A percentile compares a stretch with the other conserved stretches of the same genome.
phyloP scores from a whole-genome alignment of 2,329 filamentous ascomycete species.

The Fusarium sp. region DNA sequence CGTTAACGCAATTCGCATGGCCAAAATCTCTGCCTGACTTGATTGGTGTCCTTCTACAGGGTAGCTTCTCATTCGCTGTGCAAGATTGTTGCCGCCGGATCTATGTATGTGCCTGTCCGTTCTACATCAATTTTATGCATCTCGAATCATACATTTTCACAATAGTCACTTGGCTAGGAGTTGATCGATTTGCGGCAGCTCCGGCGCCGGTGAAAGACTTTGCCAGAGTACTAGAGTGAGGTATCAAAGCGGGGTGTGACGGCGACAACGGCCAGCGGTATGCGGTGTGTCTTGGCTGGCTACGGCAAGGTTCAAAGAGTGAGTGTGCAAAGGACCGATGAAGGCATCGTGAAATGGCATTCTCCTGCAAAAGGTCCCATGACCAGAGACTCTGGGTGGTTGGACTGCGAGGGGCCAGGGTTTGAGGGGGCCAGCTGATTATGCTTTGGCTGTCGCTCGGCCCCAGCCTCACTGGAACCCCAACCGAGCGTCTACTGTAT shows the following conservation, averaged over 20 bases:
- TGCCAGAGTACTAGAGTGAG: too few relatives aligned
- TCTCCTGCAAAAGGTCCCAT: slow-evolving; percentile 30
- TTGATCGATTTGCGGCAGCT: too few relatives aligned
- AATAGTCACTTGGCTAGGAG: too few relatives aligned
- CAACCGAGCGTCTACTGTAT: slow-evolving; percentile 8
- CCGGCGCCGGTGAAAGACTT: too few relatives aligned
- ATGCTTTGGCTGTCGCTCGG: neutral
- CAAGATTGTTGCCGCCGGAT: too few relatives aligned
- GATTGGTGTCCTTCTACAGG: too few relatives aligned
- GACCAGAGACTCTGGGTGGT: slow-evolving; percentile 22
- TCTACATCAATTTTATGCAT: too few relatives aligned
- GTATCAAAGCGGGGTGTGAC: neutral
- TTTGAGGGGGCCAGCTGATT: slow-evolving; percentile 19
- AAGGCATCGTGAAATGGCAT: slow-evolving; percentile 32
- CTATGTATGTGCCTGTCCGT: too few relatives aligned
- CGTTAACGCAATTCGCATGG: too few relatives aligned
- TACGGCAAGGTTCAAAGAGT: neutral
- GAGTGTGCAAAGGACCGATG: neutral
- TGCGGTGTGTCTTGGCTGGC: neutral
- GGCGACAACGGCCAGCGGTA: neutral
- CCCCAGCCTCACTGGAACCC: slow-evolving; percentile 2
- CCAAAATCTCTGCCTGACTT: too few relatives aligned
- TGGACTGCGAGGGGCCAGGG: neutral
- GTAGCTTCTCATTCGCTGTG: too few relatives aligned
- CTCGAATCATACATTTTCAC: too few relatives aligned